A percentile compares a stretch with the other conserved stretches of the same genome.
Evolutionary conservation across 2,329 filamentous ascomycete genomes (phyloP).

Genomic region (Paraphoma chrysanthemicola): DNA sequence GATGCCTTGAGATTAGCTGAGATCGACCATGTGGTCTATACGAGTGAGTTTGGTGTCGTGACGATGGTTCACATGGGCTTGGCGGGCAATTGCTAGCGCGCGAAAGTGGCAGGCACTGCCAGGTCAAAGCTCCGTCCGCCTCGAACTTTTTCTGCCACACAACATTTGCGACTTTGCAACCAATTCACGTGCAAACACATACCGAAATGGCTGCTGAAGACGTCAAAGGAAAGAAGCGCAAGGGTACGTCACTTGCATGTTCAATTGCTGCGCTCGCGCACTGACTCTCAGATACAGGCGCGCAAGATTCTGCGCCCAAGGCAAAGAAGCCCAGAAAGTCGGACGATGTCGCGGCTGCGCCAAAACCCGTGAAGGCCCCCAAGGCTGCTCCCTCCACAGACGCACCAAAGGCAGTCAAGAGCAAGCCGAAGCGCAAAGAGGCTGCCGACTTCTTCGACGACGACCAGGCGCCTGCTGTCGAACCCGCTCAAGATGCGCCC

Average conservation of each 20-base stretch:
- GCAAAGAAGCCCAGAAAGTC: conserved; percentile 50
- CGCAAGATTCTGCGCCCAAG: conserved; percentile 41
- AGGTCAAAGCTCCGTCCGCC: conserved; percentile 33
- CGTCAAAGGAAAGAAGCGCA: conserved; percentile 63
- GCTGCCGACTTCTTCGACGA: conserved; percentile 45
- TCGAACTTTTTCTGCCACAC: conserved; percentile 42
- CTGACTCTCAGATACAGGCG: conserved; percentile 34
- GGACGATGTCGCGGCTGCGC: conserved; percentile 30
- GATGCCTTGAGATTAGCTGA: no score
- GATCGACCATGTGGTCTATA: no score
- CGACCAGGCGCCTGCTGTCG: conserved; percentile 28
- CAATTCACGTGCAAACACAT: conserved; percentile 16
- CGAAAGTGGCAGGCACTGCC: conserved; percentile 33
- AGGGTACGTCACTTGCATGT: conserved; percentile 48
- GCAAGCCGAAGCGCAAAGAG: conserved; percentile 43
- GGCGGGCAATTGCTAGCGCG: conserved; percentile 31
- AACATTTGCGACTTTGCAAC: conserved; percentile 8
- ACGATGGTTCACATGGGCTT: conserved; percentile 6
- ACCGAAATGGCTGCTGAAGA: conserved; percentile 60
- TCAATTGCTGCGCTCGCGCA: conserved; percentile 8
- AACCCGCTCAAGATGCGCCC: conserved; percentile 10
- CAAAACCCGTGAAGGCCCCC: conserved; percentile 24
- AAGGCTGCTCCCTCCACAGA: conserved; percentile 29
- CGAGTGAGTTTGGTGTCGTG: neutral
- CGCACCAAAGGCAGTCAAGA: conserved; percentile 23